Evolutionary conservation across 2,329 filamentous ascomycete genomes (phyloP).

Genomic region (Fusarium mundagurra): DNA sequence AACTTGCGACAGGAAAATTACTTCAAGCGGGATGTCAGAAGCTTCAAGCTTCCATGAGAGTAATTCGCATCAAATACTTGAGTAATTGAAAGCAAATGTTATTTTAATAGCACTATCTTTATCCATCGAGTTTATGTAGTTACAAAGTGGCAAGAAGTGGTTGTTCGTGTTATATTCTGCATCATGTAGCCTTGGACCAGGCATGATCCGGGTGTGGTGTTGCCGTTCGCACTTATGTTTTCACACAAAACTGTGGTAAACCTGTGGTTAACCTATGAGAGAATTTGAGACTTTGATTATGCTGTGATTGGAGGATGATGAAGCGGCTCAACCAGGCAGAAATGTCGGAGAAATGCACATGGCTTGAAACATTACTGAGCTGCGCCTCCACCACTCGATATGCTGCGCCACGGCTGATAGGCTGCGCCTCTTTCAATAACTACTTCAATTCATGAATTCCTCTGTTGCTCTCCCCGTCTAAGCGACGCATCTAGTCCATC

Average conservation of each 20-base stretch:
- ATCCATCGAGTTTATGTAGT: too few species aligned
- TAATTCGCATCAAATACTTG: too few species aligned
- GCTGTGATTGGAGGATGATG: accelerated
- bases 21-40: background rate
- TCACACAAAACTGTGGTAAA: too few species aligned
- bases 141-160: too few species aligned
- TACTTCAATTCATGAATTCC: background rate
- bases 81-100: too few species aligned
- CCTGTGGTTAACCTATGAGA: accelerated
- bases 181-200: too few species aligned
- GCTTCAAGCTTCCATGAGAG: background rate
- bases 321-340: background rate
- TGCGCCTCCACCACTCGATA: background rate
- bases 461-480: background rate
- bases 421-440: background rate
- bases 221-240: too few species aligned
- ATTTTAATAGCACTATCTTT: too few species aligned
- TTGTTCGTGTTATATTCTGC: too few species aligned
- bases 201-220: too few species aligned
- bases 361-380: accelerated
- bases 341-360: background rate
- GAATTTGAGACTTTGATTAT: accelerated
- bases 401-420: background rate
- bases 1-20: background rate
- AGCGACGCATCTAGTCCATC: accelerated